These are phyloP conservation scores for Claviceps lovelessii DNA, from an alignment of 2,329 filamentous ascomycete species.

Conservation along the genomic window DNA sequence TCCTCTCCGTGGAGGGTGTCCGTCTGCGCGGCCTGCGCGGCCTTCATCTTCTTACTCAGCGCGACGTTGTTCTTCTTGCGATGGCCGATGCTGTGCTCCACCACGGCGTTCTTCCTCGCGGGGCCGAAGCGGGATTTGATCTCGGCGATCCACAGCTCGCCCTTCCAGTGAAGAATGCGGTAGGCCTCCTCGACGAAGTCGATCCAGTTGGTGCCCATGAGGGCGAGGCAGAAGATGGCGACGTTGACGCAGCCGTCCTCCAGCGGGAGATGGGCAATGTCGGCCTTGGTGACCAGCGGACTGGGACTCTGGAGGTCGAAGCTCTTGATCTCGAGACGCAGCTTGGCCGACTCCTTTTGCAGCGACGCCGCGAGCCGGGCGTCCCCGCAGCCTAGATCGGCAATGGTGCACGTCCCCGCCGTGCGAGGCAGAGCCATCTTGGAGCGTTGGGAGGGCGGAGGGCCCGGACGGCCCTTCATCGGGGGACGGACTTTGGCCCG, in stretches of 20 bases:
- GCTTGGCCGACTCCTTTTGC: constrained; percentile 44
- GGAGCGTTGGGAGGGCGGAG: constrained; percentile 13
- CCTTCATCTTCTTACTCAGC: constrained; percentile 30
- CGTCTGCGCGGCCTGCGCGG: constrained; percentile 25
- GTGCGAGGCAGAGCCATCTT: constrained; percentile 53
- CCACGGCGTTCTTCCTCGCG: constrained; percentile 24
- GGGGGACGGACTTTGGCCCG: constrained; percentile 43
- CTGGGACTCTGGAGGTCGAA: constrained; percentile 75
- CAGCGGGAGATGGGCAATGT: constrained; percentile 74
- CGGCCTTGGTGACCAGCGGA: constrained; percentile 68
- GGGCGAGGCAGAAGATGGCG: constrained; percentile 84
- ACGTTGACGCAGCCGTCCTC: constrained; percentile 65
- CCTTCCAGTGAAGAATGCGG: constrained; percentile 79
- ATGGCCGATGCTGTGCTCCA: constrained; percentile 59
- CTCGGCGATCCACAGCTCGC: constrained; percentile 93
- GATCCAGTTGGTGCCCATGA: constrained; percentile 99
- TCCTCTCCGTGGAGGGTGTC: constrained; percentile 38
- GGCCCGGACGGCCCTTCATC: constrained; percentile 16
- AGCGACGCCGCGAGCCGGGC: constrained; percentile 64
- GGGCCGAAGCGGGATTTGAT: constrained; percentile 78
- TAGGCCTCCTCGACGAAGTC: constrained; percentile 94
- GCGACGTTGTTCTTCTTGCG: constrained; percentile 36
- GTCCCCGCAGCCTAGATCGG: constrained; percentile 88
- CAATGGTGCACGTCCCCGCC: constrained; percentile 59
- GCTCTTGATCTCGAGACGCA: constrained; percentile 63